Conservation (phyloP, 2,329 filamentous ascomycete genomes). For the Cordyceps militaris region DNA sequence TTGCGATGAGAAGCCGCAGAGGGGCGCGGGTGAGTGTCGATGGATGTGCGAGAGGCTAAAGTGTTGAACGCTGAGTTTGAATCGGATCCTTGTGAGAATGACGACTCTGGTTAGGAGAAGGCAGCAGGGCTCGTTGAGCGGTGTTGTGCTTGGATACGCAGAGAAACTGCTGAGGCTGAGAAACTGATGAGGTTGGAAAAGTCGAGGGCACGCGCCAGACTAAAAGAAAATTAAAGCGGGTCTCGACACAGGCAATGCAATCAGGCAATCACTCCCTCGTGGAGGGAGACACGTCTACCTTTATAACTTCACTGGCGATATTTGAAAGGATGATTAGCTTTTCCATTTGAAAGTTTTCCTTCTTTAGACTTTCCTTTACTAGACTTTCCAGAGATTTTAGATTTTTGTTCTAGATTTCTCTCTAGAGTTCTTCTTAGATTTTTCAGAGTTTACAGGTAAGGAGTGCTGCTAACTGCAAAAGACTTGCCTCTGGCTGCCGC, state of each 20-base stretch:
- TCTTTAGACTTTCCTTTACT: too few species aligned
- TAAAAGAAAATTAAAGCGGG: not conserved
- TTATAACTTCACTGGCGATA: too few species aligned
- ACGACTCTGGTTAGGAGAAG: not conserved
- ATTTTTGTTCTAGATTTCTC: too few species aligned
- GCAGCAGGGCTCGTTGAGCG: not conserved
- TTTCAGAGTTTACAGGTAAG: too few species aligned
- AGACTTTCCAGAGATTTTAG: too few species aligned
- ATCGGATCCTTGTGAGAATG: not conserved
- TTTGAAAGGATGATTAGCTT: too few species aligned
- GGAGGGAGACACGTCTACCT: too few species aligned
- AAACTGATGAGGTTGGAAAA: not conserved
- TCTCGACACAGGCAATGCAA: not conserved
- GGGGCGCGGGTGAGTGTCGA: not conserved
- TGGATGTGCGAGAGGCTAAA: not conserved
- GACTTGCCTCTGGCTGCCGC: too few species aligned
- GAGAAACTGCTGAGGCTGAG: not conserved
- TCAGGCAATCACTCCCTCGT: too few species aligned
- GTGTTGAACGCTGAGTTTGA: not conserved
- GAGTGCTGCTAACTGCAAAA: too few species aligned
- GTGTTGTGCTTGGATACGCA: not conserved
- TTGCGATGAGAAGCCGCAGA: not conserved
- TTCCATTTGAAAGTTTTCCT: too few species aligned
- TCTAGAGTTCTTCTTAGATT: too few species aligned
- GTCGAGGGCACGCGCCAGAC: conserved; percentile 2